Base-by-base conservation (phyloP, 2,329 filamentous ascomycete species). In the Aspergillus persii region DNA sequence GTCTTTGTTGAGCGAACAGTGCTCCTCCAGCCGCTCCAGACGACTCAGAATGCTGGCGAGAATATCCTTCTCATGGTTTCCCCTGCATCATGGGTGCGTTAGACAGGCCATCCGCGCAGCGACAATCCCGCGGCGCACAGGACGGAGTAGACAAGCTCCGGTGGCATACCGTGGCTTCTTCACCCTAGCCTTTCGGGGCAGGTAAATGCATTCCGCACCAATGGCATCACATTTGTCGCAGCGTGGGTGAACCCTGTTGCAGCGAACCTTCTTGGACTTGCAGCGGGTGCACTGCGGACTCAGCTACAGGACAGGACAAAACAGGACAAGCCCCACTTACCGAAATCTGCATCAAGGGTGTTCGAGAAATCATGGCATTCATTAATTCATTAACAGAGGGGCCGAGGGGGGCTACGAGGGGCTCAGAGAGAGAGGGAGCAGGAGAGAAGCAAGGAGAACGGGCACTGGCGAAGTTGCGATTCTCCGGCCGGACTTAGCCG, bases 201-300 rank as follows among this genome's bases (percentile, higher is more conserved):
- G 27, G 39, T 67, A 67, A 2, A 48, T 33, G 49, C 65, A 67
- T 31, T 61, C 51, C 7, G 39, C 54, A 8, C 57, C 57, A 8
- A 52, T 46, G 23, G 60, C 36, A 30, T 62, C 52, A 50, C 65
- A 67, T 56, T 62, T 67, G 50, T 67, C 61, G 52, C 65, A 67
- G 56, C 50, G 51, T 4, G 65, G 65, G 31, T 58, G 54, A 31
- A 54, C 56, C 39, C 59, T 58, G 52, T 67, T 62, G 55, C 65
- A 67, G 26, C 64, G 62, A 56, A 65, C 61, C 59, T 63, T 65
- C 57, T 57, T 65, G 33, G 60, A 57, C 47, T 65, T 57, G 44
- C 63, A 65, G 23, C 63, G 63, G 29, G 50, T 57, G 47, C 63
- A 65, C 64, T 65, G 18, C 18, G 18, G 18, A 23, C 18, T 23